A percentile compares a stretch with the other conserved stretches of the same genome.
phyloP scores from a whole-genome alignment of 371 early-diverging fungal genomes.

The Massospora cicadina region DNA sequence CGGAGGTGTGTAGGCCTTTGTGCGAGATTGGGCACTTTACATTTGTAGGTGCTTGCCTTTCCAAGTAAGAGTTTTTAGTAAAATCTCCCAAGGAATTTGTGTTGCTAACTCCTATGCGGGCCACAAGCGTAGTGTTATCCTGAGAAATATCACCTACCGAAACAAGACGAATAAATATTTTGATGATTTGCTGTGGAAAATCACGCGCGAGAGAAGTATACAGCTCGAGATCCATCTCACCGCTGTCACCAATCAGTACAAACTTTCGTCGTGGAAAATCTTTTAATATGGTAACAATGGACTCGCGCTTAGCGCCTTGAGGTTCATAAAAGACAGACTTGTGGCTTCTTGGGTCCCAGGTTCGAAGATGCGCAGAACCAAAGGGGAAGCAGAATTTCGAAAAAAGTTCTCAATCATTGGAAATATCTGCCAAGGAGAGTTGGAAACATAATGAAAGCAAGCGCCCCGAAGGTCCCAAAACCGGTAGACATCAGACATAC shows the following conservation, averaged over 20 bases:
- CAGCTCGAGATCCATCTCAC: slow-evolving; percentile 75
- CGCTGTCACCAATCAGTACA: slow-evolving; percentile 78
- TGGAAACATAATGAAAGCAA: slow-evolving; percentile 78
- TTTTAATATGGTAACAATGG: slow-evolving; percentile 21
- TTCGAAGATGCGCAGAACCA: slow-evolving; percentile 52
- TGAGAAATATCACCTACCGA: slow-evolving; percentile 13
- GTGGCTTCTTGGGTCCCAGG: slow-evolving; percentile 22
- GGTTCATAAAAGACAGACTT: slow-evolving; percentile 22
- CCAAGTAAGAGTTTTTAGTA: neutral
- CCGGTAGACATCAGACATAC: slow-evolving; percentile 22
- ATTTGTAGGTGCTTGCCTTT: neutral
- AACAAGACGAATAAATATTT: slow-evolving; percentile 74
- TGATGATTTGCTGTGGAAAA: slow-evolving; percentile 43
- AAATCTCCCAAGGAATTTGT: too few relatives aligned
- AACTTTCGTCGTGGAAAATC: slow-evolving; percentile 73
- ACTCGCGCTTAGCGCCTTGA: slow-evolving; percentile 21
- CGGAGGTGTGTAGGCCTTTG: neutral
- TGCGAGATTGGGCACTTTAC: neutral
- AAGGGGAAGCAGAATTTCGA: slow-evolving; percentile 48
- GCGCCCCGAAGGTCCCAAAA: slow-evolving; percentile 38
- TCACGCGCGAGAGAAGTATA: slow-evolving; percentile 39
- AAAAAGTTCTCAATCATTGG: slow-evolving; percentile 57
- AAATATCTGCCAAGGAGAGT: slow-evolving; percentile 74
- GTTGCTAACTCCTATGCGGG: too few relatives aligned
- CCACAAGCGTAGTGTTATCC: neutral